These are phyloP conservation scores for Funneliformis mosseae DNA, from an alignment of 192 early-diverging fungal species.

Conservation along the genomic window DNA sequence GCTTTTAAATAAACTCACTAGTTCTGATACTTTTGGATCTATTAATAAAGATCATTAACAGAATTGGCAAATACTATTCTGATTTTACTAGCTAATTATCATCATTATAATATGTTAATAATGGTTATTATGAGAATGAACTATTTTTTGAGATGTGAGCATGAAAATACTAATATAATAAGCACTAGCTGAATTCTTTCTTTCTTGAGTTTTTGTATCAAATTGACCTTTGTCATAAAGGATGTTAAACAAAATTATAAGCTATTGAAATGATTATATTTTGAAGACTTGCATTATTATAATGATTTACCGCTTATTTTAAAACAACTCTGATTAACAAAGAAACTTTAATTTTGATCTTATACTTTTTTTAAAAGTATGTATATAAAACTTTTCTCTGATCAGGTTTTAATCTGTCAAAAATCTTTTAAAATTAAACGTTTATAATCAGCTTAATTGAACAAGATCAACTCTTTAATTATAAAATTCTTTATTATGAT, in stretches of 20 bases:
- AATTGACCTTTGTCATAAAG: constrained; percentile 88
- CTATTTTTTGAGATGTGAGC: constrained; percentile 69
- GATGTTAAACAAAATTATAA: constrained; percentile 90
- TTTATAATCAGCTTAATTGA: constrained; percentile 91
- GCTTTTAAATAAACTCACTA: constrained; percentile 45
- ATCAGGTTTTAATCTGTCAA: constrained; percentile 98
- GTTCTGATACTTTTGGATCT: constrained; percentile 99
- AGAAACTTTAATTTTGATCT: constrained; percentile 70
- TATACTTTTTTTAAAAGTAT: constrained; percentile 80
- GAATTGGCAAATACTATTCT: constrained; percentile 92
- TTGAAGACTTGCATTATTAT: constrained; percentile 84
- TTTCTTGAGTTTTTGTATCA: constrained; percentile 89
- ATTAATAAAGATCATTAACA: constrained; percentile 95
- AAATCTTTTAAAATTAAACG: constrained; percentile 93
- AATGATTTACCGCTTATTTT: constrained; percentile 91
- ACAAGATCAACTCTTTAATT: constrained; percentile 92
- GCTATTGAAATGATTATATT: constrained; percentile 92
- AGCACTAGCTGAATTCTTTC: constrained; percentile 91
- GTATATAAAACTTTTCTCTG: constrained; percentile 96
- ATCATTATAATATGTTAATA: constrained; percentile 83
- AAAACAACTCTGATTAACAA: constrained; percentile 88
- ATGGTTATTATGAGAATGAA: constrained; percentile 79
- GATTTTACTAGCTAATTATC: constrained; percentile 92
- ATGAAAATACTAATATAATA: constrained; percentile 94
- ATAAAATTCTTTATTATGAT: constrained; percentile 90